Conservation (phyloP, 441 rosid genomes). For the Adansonia madagascariensis region DNA sequence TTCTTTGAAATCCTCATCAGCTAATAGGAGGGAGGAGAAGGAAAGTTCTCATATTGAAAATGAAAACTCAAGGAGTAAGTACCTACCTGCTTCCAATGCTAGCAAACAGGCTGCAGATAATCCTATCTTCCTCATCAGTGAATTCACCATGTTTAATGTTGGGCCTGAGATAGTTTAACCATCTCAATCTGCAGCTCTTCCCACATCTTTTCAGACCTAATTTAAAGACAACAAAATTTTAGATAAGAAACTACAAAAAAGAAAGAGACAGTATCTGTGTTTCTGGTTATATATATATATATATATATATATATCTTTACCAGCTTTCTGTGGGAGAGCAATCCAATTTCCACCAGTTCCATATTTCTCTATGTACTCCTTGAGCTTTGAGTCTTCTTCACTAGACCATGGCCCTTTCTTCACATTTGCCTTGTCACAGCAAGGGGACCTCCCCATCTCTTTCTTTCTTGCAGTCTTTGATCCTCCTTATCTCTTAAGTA, state of each 20-base stretch:
- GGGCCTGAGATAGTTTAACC: constrained; percentile 80
- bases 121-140: constrained; percentile 62
- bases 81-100: constrained; percentile 86
- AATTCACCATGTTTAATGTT: constrained; percentile 79
- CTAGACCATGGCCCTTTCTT: constrained; percentile 79
- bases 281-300: neutral
- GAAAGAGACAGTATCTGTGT: neutral
- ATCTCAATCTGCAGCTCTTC: constrained; percentile 75
- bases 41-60: neutral
- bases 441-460: constrained; percentile 73
- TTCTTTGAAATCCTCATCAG: neutral
- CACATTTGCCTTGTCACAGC: constrained; percentile 72
- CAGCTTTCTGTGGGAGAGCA: constrained; percentile 71
- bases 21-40: neutral
- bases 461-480: constrained; percentile 20
- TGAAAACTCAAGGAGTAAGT: neutral
- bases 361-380: constrained; percentile 57
- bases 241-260: constrained; percentile 12
- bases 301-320: constrained; percentile 32
- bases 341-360: constrained; percentile 74
- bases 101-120: constrained; percentile 61
- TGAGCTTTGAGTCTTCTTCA: constrained; percentile 68
- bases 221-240: constrained; percentile 20
- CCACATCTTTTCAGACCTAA: constrained; percentile 76
- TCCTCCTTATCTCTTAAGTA: constrained; percentile 13